A percentile compares a stretch with the other conserved stretches of the same genome.
phyloP scores from a whole-genome alignment of 352 stramenopile genomes.

The Plasmopara viticola region DNA sequence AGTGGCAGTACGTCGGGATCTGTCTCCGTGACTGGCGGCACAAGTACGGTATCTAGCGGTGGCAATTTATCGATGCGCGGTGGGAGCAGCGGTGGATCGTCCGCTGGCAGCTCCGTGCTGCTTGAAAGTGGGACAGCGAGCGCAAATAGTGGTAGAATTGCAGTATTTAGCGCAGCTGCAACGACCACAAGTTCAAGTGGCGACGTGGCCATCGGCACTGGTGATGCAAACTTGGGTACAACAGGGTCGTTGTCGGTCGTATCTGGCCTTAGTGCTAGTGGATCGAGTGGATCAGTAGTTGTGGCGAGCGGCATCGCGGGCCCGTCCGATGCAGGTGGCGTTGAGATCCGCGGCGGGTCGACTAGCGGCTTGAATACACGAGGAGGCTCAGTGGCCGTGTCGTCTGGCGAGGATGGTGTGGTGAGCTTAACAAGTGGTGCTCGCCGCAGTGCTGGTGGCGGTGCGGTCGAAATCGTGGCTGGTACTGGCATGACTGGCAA shows the following conservation, averaged over 20 bases:
- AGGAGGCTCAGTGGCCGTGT: constrained; percentile 11
- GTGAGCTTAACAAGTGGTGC: neutral
- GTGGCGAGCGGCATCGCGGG: constrained; percentile 12
- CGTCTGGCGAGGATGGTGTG: neutral
- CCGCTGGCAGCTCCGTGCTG: constrained; percentile 6
- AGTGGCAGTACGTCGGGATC: constrained; percentile 3
- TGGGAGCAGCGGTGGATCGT: constrained; percentile 2
- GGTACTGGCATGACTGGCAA: constrained; percentile 9
- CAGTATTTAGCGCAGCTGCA: constrained; percentile 2
- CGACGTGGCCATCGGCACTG: constrained; percentile 4
- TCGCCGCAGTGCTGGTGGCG: constrained; percentile 3
- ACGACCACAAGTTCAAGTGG: constrained; percentile 3
- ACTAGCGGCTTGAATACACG: neutral
- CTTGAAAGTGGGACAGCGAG: constrained; percentile 8
- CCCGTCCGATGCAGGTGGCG: constrained; percentile 11
- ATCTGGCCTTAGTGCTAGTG: constrained; percentile 7
- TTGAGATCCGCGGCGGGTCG: constrained; percentile 7
- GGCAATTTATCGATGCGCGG: constrained; percentile 4
- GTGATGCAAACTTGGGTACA: neutral
- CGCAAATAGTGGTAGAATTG: constrained; percentile 6
- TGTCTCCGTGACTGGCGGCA: constrained; percentile 4
- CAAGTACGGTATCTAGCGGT: constrained; percentile 2
- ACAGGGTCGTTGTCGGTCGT: constrained; percentile 8
- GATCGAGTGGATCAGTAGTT: constrained; percentile 8
- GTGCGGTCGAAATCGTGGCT: constrained; percentile 10